Base-by-base conservation (phyloP, 306 rosid genomes). In the Leucaena leucocephala region DNA sequence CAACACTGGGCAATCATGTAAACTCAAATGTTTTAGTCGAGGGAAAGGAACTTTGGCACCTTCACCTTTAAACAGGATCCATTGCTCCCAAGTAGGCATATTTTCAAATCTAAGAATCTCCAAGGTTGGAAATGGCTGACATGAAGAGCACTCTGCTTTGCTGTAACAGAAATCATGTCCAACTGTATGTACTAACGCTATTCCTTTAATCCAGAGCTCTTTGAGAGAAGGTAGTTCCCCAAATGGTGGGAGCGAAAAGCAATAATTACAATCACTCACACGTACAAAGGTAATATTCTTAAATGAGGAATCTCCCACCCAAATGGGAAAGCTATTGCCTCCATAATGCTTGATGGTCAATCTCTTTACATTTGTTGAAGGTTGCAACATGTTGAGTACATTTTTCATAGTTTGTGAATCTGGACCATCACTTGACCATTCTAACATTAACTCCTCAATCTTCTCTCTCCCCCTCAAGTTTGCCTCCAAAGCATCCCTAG, bases 301-400 rank as follows among this genome's bases (percentile, higher is more conserved):
- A 33, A 44, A 70, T 12, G 77, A 78, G 13, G 63, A 78, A 59
- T 71, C 3, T 10, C 71, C 76, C 22, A 59, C 62, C 77, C 77
- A 78, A 58, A 12, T 46, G 2, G 82, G 77, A 48, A 78, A 27
- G 27, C 27, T 27, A 27, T 27, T 27, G 27, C 27, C 27, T 27
- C 1, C 27, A 27, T 27, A 27, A 15, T 15, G 6, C 8, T 54
- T 44, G 34, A 82, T 64, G 35, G 16, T 77, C 5, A 82, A 68
- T 15, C 50, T 36, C 19, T 42, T 50, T 72, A 82, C 5, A 62
- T 76, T 76, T 61, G 74, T 40, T 7, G 46, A 68, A 0, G 85
- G 81, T 15, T 71, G 58, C 3, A 82, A 21, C 45, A 40, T 43
- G 19, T 71, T 69, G 34, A 82, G 78, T 59, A 82, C 69, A 19